These are phyloP conservation scores for Globisporangium solare DNA, from an alignment of 352 stramenopile species.

Conservation along the genomic window DNA sequence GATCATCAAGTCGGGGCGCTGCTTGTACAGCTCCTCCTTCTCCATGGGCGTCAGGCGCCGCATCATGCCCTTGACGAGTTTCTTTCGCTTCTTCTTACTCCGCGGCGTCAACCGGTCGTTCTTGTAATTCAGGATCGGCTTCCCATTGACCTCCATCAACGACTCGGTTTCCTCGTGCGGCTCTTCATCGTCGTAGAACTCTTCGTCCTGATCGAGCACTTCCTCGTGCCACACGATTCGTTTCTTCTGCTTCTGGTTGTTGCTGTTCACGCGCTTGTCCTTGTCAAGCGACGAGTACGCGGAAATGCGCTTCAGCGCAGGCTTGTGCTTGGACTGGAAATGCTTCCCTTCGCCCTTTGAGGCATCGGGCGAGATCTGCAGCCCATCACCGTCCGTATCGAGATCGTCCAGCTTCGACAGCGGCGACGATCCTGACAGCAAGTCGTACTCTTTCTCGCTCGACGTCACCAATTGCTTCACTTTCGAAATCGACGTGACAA, in stretches of 20 bases:
- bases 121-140: slow-evolving; percentile 51
- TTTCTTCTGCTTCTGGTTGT: slow-evolving; percentile 36
- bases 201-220: slow-evolving; percentile 70
- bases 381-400: slow-evolving; percentile 73
- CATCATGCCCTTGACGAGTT: slow-evolving; percentile 71
- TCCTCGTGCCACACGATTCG: slow-evolving; percentile 69
- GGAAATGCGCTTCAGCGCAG: slow-evolving; percentile 76
- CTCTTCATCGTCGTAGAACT: slow-evolving; percentile 64
- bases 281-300: slow-evolving; percentile 56
- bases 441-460: slow-evolving; percentile 65
- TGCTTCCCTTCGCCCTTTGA: slow-evolving; percentile 51
- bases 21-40: slow-evolving; percentile 80
- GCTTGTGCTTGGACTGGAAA: slow-evolving; percentile 44
- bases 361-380: slow-evolving; percentile 75
- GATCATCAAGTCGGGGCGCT: slow-evolving; percentile 84
- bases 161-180: slow-evolving; percentile 33
- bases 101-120: slow-evolving; percentile 54
- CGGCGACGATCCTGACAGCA: slow-evolving; percentile 48
- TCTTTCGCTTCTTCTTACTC: slow-evolving; percentile 81
- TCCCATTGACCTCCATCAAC: slow-evolving; percentile 40
- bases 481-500: slow-evolving; percentile 50
- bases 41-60: slow-evolving; percentile 71
- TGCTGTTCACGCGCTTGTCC: slow-evolving; percentile 25
- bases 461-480: slow-evolving; percentile 57
- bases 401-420: slow-evolving; percentile 64